Evolutionary conservation across 2,329 filamentous ascomycete species (phyloP), one percentile per base, ranked within the genome.

Genomic region (Nothophoma quercina): DNA sequence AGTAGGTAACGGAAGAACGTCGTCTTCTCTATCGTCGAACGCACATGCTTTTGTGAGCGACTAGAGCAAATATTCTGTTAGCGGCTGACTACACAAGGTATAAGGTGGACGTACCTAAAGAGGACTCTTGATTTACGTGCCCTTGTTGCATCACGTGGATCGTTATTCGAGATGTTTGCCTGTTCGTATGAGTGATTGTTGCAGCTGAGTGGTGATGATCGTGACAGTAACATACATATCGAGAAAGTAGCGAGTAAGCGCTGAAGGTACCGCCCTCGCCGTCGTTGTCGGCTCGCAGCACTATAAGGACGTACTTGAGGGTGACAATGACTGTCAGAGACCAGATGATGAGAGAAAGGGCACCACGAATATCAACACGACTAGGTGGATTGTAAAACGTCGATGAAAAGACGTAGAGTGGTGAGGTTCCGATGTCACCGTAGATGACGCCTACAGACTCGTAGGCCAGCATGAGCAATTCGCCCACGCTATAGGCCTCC

Each of bases 361-460:
- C 86, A 38, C 87, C 85, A 35, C 88, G 77, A 3, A 90, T 77
- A 59, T 88, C 84, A 15, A 83, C 77, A 60, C 83, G 81, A 8
- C 75, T 77, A 16, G 80, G 73, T 2, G 76, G 72, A 13, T 59
- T 52, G 16, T 79, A 76, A 64, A 90, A 90, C 0, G 85, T 88
- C n/a, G 84, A 87, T n/a, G 86, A 88, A 70, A 78, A 90, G 19
- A 89, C 87, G 62, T 90, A 90, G 15, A 90, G 81, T 13, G 86
- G 86, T 54, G 81, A 85, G 3, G 77, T 85, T 51, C 86, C 87
- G 62, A 89, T 88, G 58, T 89, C 87, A 22, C 87, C 87, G 56
- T 89, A 89, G 40, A 89, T 88, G 36, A 87, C 84, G 43, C 87
- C 86, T 22, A 81, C 83, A 4, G 82, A 85, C 71, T 88, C 85